Base-by-base conservation (phyloP, 208 protist genomes). In the Herpetomonas samuelpessoai region DNA sequence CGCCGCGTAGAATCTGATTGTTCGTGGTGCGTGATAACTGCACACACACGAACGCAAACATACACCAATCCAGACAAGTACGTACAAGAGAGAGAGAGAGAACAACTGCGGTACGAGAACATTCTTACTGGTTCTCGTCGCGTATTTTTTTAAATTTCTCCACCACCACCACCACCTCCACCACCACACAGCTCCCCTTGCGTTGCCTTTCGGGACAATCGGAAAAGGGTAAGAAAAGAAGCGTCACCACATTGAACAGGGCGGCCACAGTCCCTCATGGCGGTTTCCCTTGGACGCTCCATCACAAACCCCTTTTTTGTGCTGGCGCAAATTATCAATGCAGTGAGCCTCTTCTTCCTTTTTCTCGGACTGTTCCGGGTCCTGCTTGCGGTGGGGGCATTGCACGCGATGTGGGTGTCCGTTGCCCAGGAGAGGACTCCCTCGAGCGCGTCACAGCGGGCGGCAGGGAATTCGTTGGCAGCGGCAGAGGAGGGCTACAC, bases 301-400 rank as follows among this genome's bases (percentile, higher is more conserved):
- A 68, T 85, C 30, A 74, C 65, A 49, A 76, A 71, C 60, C 85
- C 85, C 2, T 19, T 68, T 2, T 92, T 78, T 58, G 66, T 88
- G 0, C 62, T 87, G 35, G 60, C 75, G 6, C 85, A 92, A 58
- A 88, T 92, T 31, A 3, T 86, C 12, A 65, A 92, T 66, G 68
- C 45, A 21, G 47, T 82, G n/a, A 86, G 79, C 31, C 31, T 81
- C 0, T 87, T 89, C 60, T 77, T 85, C 47, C 19, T 87, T 12
- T 41, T 81, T 22, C 62, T 92, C 2, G 79, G 81, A 14, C 48
- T 68, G 6, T 54, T 62, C 4, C 71, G 76, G 18, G 59, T 84
- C 2, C 7, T 75, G 35, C 59, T 92, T 21, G 77, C 64, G n/a
- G 9, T 87, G 22, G 41, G 62, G 19, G 65, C 63, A 45, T 22